These are phyloP conservation scores for Iberis amara DNA, from an alignment of 441 rosid genomes.

Conservation along the genomic window DNA sequence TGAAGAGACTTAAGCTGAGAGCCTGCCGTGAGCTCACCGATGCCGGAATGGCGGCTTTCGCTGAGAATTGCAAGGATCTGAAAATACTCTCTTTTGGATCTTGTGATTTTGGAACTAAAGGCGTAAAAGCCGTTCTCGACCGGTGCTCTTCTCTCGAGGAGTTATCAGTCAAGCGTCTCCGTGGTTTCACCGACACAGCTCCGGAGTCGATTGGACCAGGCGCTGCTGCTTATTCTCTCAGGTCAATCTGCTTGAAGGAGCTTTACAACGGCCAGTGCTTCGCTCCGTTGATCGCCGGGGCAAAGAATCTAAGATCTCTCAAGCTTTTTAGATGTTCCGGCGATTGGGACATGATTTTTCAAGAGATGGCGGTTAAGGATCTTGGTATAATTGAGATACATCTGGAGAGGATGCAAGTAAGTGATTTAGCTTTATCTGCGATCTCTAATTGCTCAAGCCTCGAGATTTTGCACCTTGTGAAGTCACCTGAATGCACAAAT, in stretches of 20 bases:
- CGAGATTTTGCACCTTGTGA: constrained; percentile 33
- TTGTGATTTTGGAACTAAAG: constrained; percentile 73
- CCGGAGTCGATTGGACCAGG: constrained; percentile 67
- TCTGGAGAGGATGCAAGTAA: constrained; percentile 33
- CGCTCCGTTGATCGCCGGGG: constrained; percentile 33
- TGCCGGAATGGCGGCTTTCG: constrained; percentile 57
- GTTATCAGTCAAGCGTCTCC: constrained; percentile 67
- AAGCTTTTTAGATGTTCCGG: constrained; percentile 34
- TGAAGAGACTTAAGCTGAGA: constrained; percentile 73
- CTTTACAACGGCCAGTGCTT: constrained; percentile 34
- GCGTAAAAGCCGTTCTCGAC: constrained; percentile 79
- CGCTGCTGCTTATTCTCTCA: constrained; percentile 28
- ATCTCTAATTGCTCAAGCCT: constrained; percentile 32
- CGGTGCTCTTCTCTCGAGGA: constrained; percentile 68
- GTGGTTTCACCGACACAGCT: constrained; percentile 49
- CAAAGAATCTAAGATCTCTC: constrained; percentile 30
- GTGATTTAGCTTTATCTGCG: constrained; percentile 30
- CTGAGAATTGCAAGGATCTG: constrained; percentile 61
- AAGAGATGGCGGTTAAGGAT: constrained; percentile 26
- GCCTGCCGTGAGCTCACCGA: constrained; percentile 73
- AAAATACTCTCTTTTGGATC: constrained; percentile 81
- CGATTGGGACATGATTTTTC: constrained; percentile 33
- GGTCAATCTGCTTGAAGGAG: constrained; percentile 35
- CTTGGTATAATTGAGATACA: constrained; percentile 32
- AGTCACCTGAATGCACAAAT: constrained; percentile 35